Percentiles rank a stretch among this genome's conserved stretches.
These are phyloP conservation scores for Wickerhamomyces canadensis DNA, from an alignment of 805 yeast species.

Conservation along the genomic window DNA sequence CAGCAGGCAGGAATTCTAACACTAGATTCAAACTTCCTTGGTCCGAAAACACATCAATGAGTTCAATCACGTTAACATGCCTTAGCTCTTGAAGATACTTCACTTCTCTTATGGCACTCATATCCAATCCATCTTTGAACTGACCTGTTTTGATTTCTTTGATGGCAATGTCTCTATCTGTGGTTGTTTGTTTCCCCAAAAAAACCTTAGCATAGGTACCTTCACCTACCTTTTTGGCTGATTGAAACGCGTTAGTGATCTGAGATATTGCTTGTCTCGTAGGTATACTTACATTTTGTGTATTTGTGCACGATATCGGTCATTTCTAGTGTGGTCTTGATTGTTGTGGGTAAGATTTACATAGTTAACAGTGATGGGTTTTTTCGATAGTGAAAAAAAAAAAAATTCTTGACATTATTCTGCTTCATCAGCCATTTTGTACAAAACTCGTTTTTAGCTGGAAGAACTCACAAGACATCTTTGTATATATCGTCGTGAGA, in stretches of 20 bases:
- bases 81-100: slow-evolving; percentile 79
- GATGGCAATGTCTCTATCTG: slow-evolving; percentile 69
- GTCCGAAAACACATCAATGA: slow-evolving; percentile 79
- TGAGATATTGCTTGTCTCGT: not conserved
- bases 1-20: slow-evolving; percentile 89
- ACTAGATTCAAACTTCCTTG: slow-evolving; percentile 69
- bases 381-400: too few relatives aligned
- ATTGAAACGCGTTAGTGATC: not conserved
- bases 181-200: slow-evolving; percentile 61
- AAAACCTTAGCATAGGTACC: slow-evolving; percentile 98
- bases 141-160: slow-evolving; percentile 93
- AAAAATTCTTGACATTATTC: too few relatives aligned
- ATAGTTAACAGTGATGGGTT: too few relatives aligned
- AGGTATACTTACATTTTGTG: slow-evolving; percentile 1
- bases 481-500: too few relatives aligned
- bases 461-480: too few relatives aligned
- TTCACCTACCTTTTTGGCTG: slow-evolving; percentile 92
- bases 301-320: slow-evolving; percentile 1
- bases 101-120: slow-evolving; percentile 95
- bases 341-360: too few relatives aligned
- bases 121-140: slow-evolving; percentile 93
- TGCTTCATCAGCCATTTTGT: too few relatives aligned
- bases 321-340: not conserved
- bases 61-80: slow-evolving; percentile 77
- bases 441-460: too few relatives aligned